Evolutionary conservation across 257 asterid species (phyloP).

Genomic region (Nicotiana otophora): DNA sequence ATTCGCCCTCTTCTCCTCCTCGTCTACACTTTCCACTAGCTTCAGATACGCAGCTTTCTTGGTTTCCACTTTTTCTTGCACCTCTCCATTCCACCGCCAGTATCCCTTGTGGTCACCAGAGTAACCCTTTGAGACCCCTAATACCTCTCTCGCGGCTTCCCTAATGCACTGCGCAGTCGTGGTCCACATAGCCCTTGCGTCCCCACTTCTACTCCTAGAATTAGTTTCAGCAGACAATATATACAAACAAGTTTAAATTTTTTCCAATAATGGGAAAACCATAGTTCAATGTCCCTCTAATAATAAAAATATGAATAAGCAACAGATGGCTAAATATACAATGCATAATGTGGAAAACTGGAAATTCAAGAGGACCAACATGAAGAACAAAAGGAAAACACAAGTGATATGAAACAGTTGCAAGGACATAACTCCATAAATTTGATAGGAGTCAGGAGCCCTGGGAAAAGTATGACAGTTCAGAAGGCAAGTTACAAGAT

Average conservation of each 20-base stretch:
- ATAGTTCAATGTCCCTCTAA: not conserved
- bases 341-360: not conserved
- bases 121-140: no score
- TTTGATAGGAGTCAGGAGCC: not conserved
- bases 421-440: not conserved
- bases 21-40: no score
- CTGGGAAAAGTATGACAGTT: not conserved
- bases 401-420: not conserved
- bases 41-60: no score
- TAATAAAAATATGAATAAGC: not conserved
- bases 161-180: no score
- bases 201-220: not conserved
- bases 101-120: no score
- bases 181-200: no score
- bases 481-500: not conserved
- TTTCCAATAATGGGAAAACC: not conserved
- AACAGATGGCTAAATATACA: not conserved
- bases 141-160: no score
- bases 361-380: not conserved
- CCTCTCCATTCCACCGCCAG: no score
- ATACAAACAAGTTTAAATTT: not conserved
- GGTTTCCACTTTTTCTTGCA: no score
- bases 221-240: not conserved
- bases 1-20: no score
- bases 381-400: not conserved